A percentile compares a stretch with the other conserved stretches of the same genome.
Evolutionary conservation across 179 eudicot genomes (phyloP).

Genomic region (Beta lomatogona): DNA sequence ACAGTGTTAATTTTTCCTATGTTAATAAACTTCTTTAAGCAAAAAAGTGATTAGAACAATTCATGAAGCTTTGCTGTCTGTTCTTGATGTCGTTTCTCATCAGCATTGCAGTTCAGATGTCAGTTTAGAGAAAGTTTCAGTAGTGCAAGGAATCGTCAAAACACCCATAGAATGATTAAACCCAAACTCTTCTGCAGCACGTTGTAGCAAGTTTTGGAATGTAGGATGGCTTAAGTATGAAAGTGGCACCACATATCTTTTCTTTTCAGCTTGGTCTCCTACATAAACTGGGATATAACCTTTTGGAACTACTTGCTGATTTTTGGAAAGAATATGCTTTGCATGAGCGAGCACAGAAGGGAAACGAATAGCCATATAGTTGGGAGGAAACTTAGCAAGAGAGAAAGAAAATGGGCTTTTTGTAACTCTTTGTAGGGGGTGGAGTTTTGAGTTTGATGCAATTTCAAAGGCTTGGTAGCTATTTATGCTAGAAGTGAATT

Average conservation of each 20-base stretch:
- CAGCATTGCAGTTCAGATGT: constrained; percentile 21
- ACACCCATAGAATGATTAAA: constrained; percentile 48
- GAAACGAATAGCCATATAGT: constrained; percentile 42
- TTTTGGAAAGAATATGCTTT: constrained; percentile 41
- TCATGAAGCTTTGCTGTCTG: neutral
- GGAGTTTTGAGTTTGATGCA: constrained; percentile 10
- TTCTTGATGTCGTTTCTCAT: neutral
- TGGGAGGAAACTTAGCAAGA: neutral
- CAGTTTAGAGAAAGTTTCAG: constrained; percentile 29
- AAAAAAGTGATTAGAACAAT: neutral
- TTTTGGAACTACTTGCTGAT: constrained; percentile 43
- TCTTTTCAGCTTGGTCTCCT: constrained; percentile 46
- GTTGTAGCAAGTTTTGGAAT: constrained; percentile 36
- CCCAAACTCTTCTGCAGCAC: constrained; percentile 45
- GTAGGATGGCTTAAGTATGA: constrained; percentile 42
- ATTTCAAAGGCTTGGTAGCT: neutral
- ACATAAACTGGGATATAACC: constrained; percentile 53
- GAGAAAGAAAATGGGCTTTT: neutral
- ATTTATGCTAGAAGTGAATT: neutral
- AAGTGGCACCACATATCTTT: constrained; percentile 41
- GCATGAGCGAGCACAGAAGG: constrained; percentile 34
- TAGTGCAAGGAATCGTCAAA: constrained; percentile 37
- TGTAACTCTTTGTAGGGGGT: neutral
- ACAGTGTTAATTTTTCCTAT: neutral
- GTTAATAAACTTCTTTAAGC: neutral